A percentile compares a stretch with the other conserved stretches of the same genome.
These are phyloP conservation scores for Cyberlindnera mycetangii DNA, from an alignment of 805 yeast genomes.

Conservation along the genomic window DNA sequence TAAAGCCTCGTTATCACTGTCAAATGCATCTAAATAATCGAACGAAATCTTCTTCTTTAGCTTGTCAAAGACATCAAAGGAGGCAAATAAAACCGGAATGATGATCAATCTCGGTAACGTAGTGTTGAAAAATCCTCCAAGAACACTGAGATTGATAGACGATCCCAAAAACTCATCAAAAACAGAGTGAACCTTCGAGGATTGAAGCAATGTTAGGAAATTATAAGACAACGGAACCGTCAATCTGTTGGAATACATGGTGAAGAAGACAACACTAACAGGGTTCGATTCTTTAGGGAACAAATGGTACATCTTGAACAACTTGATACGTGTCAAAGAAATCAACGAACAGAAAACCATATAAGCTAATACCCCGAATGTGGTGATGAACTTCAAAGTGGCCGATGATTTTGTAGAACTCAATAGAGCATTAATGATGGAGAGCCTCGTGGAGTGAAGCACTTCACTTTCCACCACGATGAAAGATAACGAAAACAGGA, in stretches of 20 bases:
- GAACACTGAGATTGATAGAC: constrained; percentile 70
- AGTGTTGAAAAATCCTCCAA: constrained; percentile 69
- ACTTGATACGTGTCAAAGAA: constrained; percentile 61
- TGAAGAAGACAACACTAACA: constrained; percentile 70
- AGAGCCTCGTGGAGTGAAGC: constrained; percentile 63
- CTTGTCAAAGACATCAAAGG: constrained; percentile 65
- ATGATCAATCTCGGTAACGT: constrained; percentile 73
- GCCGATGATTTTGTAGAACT: constrained; percentile 29
- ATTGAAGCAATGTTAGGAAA: constrained; percentile 58
- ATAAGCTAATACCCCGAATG: constrained; percentile 47
- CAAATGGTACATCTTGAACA: constrained; percentile 75
- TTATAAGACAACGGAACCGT: constrained; percentile 82
- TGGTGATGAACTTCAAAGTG: constrained; percentile 35
- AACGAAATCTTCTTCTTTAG: constrained; percentile 36
- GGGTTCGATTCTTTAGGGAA: constrained; percentile 72
- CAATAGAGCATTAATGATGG: constrained; percentile 54
- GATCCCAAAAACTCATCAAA: constrained; percentile 76
- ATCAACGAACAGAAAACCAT: constrained; percentile 68
- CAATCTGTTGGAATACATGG: constrained; percentile 76
- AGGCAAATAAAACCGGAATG: constrained; percentile 64
- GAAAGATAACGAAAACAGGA: constrained; percentile 44
- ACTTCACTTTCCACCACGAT: constrained; percentile 70
- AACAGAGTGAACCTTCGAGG: constrained; percentile 43
- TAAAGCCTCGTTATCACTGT: constrained; percentile 37
- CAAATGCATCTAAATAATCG: constrained; percentile 35